Base-by-base conservation (phyloP, 768 basidiomycete species). In the Lentinula boryana region DNA sequence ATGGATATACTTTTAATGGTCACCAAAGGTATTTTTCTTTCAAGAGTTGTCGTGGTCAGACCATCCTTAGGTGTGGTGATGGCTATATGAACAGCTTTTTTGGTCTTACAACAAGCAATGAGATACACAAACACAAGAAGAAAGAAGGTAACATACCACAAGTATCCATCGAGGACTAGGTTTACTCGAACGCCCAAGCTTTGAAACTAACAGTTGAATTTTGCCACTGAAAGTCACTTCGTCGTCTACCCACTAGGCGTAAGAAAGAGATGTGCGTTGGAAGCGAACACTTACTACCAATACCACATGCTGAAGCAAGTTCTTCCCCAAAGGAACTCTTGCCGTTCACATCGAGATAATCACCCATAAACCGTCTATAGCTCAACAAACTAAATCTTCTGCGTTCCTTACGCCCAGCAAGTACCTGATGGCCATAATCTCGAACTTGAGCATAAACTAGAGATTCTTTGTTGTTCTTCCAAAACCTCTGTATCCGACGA, bases 381-480 rank as follows among this genome's bases (percentile, higher is more conserved):
- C 96, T 92, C 63, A 98, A 81, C 62, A 98, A 76, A 82, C 93
- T 95, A 75, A 91, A 98, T 51, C 97, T 80, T 59, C 97, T 79
- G 44, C 97, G 82, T 76, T 99, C 97, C 76, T 98, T 99, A 64
- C 96, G 80, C 4, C 89, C 85, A 3, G 87, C 95, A 4, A 98
- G 82, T 16, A 98, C 78, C 68, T 96, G 87, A 68, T 99, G 96
- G 0, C 97, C 95, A 63, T 96, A 92, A 64, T 97, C 95, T n/a
- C 97, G 83, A 60, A 90, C 79, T 68, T 97, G 87, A 16, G 91
- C 88, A 69, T 94, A 98, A 31, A 85, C 91, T 53, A 98, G 82
- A 16, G 83, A 81, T 69, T 98, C 95, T 72, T 98, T 98, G 80
- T 98, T 98, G 74, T 93, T 93, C 79, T 89, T 93, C 97, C 97